A percentile compares a stretch with the other conserved stretches of the same genome.
phyloP scores from a whole-genome alignment of 2,329 filamentous ascomycete genomes.

The Talaromyces sp. region DNA sequence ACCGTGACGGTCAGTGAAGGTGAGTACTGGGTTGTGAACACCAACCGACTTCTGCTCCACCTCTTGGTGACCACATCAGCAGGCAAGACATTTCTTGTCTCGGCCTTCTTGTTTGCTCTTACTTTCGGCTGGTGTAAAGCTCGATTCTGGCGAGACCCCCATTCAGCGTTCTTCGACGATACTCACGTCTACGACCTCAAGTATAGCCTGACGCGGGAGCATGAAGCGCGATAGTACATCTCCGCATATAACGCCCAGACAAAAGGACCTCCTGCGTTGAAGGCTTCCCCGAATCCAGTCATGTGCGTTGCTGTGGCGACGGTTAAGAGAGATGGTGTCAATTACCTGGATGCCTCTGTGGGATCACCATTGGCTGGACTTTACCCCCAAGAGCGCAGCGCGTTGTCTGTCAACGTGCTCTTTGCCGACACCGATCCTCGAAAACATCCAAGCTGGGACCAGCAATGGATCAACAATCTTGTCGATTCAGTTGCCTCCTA shows the following conservation, averaged over 20 bases:
- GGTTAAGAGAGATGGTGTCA: constrained; percentile 18
- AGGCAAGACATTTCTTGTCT: constrained; percentile 8
- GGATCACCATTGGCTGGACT: constrained; percentile 23
- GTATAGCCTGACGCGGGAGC: constrained; percentile 24
- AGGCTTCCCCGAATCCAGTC: neutral
- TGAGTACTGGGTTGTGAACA: neutral
- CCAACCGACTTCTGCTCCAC: neutral
- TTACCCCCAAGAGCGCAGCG: constrained; percentile 19
- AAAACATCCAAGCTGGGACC: constrained; percentile 22
- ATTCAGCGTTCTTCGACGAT: constrained; percentile 25
- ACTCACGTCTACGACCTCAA: constrained; percentile 22
- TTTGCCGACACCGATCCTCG: constrained; percentile 23
- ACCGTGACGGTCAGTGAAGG: too few species aligned
- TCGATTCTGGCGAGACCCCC: constrained; percentile 24
- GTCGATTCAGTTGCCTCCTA: constrained; percentile 19
- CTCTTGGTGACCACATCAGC: neutral
- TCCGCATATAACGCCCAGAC: constrained; percentile 16
- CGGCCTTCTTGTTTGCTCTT: constrained; percentile 15
- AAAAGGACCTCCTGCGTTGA: neutral
- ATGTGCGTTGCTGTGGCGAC: constrained; percentile 23
- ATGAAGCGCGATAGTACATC: constrained; percentile 19
- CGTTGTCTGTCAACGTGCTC: constrained; percentile 20
- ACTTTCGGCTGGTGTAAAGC: constrained; percentile 19
- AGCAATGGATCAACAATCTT: constrained; percentile 21
- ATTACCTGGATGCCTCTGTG: constrained; percentile 23